Base-by-base conservation (phyloP, 345 rosid genomes). In the Aquilaria yunnanensis region DNA sequence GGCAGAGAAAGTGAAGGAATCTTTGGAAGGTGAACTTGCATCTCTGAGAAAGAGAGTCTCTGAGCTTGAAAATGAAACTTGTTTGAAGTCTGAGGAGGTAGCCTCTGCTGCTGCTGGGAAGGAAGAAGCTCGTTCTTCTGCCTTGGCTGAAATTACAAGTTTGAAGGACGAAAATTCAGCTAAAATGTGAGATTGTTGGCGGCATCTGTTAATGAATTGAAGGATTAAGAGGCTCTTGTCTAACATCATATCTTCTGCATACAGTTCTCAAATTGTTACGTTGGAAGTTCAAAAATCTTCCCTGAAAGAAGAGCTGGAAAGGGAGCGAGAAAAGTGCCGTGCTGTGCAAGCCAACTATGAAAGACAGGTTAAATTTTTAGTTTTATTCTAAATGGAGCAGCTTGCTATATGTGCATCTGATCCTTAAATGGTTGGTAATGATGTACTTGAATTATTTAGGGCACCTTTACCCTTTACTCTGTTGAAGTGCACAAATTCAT, bases 301-400 rank as follows among this genome's bases (percentile, higher is more conserved):
- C 66, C 52, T 88, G 61, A 89, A 88, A 74, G 85, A 82, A 23
- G 85, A 86, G 57, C 77, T 92, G 74, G 91, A 81, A 78, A 75
- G 54, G 56, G 95, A 83, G 70, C 94, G 88, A 72, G 89, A 81
- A 66, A 76, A 83, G 64, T 83, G 97, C 90, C 85, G 84, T 54
- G 59, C 78, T 72, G 87, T 96, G 64, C 95, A 90, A 73, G 76
- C 85, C 56, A 94, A 94, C 70, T 94, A 94, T 63, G 99, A 94
- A 82, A 79, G 96, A 82, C 99, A 94, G 97, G 99, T 94, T 51
- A 55, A 61, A 65, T 63, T 61, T 37, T 46, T 16, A 52, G 29
- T 49, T 49, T 49, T 11, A 4, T 37, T 6, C 12, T 5, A 16
- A 10, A 54, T 23, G 57, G 57, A 54, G 55, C 43, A 37, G 43